Conservation (phyloP, 2,329 filamentous ascomycete genomes). For the Sclerotinia glacialis region DNA sequence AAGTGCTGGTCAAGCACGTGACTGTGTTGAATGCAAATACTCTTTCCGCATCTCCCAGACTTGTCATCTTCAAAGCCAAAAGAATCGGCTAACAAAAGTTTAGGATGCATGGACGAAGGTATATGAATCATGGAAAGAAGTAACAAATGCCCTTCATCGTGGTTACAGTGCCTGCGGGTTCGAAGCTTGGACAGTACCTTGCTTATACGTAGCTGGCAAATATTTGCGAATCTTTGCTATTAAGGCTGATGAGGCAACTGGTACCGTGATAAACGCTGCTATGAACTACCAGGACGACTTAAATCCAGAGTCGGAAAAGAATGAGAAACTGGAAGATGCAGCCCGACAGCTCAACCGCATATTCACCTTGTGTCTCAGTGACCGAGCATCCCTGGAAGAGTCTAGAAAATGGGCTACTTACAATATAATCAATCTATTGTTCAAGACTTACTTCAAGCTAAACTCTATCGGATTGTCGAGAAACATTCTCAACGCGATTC, state of each 20-base stretch:
- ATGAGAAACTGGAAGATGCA: conserved; percentile 85
- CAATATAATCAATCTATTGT: conserved; percentile 87
- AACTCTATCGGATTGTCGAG: conserved; percentile 87
- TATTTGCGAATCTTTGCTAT: conserved; percentile 87
- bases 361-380: conserved; percentile 84
- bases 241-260: conserved; percentile 73
- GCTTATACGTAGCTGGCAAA: conserved; percentile 82
- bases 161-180: conserved; percentile 76
- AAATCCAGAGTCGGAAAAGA: conserved; percentile 69
- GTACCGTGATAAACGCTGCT: conserved; percentile 45
- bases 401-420: conserved; percentile 99
- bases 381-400: conserved; percentile 79
- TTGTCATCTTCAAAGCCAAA: neutral
- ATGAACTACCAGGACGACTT: conserved; percentile 74
- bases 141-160: conserved; percentile 72
- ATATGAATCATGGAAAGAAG: conserved; percentile 85
- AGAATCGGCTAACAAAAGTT: neutral
- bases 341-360: conserved; percentile 88
- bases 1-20: neutral
- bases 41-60: neutral
- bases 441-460: conserved; percentile 98
- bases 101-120: conserved; percentile 63
- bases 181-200: conserved; percentile 88
- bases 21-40: neutral
- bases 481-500: conserved; percentile 81